These are phyloP conservation scores for Coemansia sp. DNA, from an alignment of 192 early-diverging fungal species.

Conservation along the genomic window DNA sequence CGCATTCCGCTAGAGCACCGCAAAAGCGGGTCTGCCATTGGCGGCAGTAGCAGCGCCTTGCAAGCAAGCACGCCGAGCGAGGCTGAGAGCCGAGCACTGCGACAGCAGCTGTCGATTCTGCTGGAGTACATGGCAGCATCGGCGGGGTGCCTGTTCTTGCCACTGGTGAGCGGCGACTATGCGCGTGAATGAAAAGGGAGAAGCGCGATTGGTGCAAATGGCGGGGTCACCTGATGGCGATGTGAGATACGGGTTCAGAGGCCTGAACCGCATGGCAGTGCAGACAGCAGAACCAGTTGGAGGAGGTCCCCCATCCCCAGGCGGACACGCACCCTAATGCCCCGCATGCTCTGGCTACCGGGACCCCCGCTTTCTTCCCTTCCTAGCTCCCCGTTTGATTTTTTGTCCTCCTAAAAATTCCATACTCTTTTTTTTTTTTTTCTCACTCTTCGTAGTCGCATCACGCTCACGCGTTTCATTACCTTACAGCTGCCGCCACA, in stretches of 20 bases:
- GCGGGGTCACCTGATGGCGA: conserved; percentile 35
- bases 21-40: background rate
- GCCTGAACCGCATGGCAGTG: conserved; percentile 8
- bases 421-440: conserved; percentile 4
- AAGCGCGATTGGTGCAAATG: conserved; percentile 28
- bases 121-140: conserved; percentile 51
- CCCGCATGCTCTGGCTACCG: conserved; percentile 4
- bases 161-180: conserved; percentile 39
- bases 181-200: background rate
- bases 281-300: conserved; percentile 18
- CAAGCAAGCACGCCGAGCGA: conserved; percentile 8
- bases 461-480: conserved; percentile 27
- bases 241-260: conserved; percentile 18
- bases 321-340: background rate
- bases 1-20: conserved; percentile 9
- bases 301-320: conserved; percentile 7
- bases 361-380: conserved; percentile 11
- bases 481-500: conserved; percentile 32
- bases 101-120: conserved; percentile 39
- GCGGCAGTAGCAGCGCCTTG: background rate
- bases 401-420: background rate
- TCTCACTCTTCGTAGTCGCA: background rate
- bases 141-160: conserved; percentile 29
- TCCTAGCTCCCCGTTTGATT: conserved; percentile 2
- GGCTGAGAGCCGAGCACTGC: conserved; percentile 16